Evolutionary conservation across 768 basidiomycete genomes (phyloP), one percentile per base, ranked within the genome.

Genomic region (Lyophyllum decastes): DNA sequence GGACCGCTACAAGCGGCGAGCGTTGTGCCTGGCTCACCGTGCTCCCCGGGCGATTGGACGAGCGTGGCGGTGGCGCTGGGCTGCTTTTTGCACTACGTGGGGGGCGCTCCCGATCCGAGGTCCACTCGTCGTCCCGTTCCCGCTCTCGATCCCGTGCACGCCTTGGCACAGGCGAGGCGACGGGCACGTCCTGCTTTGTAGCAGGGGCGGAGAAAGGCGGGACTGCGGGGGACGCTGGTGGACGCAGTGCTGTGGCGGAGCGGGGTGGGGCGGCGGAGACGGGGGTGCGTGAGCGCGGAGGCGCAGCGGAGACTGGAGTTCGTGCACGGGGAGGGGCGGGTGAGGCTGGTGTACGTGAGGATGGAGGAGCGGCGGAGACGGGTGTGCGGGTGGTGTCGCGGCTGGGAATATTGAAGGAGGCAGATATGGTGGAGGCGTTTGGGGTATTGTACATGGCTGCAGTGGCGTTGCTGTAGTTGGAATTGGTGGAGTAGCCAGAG

Each of bases 251-350:
- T 22, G 61, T 34, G 9, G 65, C 59, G 16, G 66, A 61, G 16
- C 49, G 60, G 22, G 59, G 41, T 21, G 57, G 62, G 1, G 61
- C 47, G 2, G 62, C 60, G 44, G 64, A 62, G 14, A 58, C 38
- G 24, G 64, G 59, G 6, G 67, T 66, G 16, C 64, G 58, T 26
- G 64, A 34, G 16, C 62, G 59, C 4, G 63, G 59, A n/a, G 59
- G 59, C 2, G 57, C 54, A 17, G 64, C 57, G 21, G 66, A 67
- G 26, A 59, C 34, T 22, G 66, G 66, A 14, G 82, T 21, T 84
- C 90, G 66, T 82, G 88, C 58, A 88, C 91, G 70, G 84, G 84
- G 17, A 88, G 76, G 19, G 87, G 77, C 83, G 83, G 61, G 25
- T 25, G 4, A 52, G 33, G 47, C 50, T 12, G 58, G 58, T 4